Evolutionary conservation across 129 eudicot species (phyloP), one percentile per base, ranked within the genome.

Genomic region (Logfia minima): DNA sequence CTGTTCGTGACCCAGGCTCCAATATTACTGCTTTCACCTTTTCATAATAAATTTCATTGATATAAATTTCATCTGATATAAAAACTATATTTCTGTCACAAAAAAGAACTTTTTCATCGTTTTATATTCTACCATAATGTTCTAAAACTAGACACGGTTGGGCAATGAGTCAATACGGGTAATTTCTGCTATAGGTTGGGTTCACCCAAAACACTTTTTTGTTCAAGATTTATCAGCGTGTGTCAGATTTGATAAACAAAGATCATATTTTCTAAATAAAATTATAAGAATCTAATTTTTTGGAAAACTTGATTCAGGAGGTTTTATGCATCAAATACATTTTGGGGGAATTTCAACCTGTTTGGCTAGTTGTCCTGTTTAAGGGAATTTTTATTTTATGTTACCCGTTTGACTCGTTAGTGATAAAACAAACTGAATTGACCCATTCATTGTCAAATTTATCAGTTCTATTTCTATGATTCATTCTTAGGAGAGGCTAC

Each of bases 21-120:
- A 94, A 79, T 21, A 89, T 70, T 66, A 89, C 86, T 0, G 96
- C 92, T 84, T 94, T 94, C 80, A 86, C 98, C 98, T 90, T 87
- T 72, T 70, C 70, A 74, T 66, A 37, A 70, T 48, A 60, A 41
- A n/a, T 63, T 3, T 16, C 23, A 5, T 22, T 35, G 19, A 68
- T 39, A 53, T 28, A 10, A 13, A 5, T n/a, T 3, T 16, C 23
- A 5, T 22, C 34, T 35, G 19, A 68, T 39, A 53, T 28, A 10
- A 13, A 5, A 48, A 48, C 18, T 13, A 48, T 3, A 41, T 41
- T 9, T 9, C 14, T 41, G 48, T 41, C 48, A 3, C 48, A 9
- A 9, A 41, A 41, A 2, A 41, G 3, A 9, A 9, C 3, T 41
- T 41, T 41, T 41, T 9, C 48, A 9, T 41, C 55, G 14, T 48